Conservation (phyloP, 2,329 filamentous ascomycete species). For the Monascus ruber region DNA sequence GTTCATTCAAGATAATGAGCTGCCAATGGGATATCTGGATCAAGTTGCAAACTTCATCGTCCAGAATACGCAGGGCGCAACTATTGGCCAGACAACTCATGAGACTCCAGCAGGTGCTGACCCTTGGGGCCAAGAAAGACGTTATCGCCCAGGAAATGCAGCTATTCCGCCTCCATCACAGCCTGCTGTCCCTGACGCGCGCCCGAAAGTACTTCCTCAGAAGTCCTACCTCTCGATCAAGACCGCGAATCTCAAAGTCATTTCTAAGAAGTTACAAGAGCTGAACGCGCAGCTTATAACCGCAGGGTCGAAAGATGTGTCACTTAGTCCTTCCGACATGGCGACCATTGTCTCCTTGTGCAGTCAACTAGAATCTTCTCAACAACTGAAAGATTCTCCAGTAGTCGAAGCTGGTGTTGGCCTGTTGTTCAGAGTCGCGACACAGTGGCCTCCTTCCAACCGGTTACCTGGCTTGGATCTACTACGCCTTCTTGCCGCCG, state of each 20-base stretch:
- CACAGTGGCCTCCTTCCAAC: slow-evolving; percentile 67
- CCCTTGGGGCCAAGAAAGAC: slow-evolving; percentile 64
- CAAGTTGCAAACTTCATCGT: slow-evolving; percentile 89
- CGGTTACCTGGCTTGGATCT: slow-evolving; percentile 78
- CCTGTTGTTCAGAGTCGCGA: slow-evolving; percentile 59
- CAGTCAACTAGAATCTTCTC: slow-evolving; percentile 46
- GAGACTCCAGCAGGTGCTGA: slow-evolving; percentile 47
- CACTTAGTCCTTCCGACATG: slow-evolving; percentile 62
- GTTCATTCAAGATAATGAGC: slow-evolving; percentile 79
- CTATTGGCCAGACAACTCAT: slow-evolving; percentile 52
- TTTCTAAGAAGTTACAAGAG: slow-evolving; percentile 64
- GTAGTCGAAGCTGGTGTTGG: slow-evolving; percentile 45
- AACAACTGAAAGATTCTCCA: slow-evolving; percentile 32
- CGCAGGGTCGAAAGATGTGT: slow-evolving; percentile 59
- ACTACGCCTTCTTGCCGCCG: slow-evolving; percentile 67
- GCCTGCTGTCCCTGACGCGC: slow-evolving; percentile 24
- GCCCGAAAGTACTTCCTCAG: slow-evolving; percentile 60
- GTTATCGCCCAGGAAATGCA: slow-evolving; percentile 64
- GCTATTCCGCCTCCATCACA: slow-evolving; percentile 20
- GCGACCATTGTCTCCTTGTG: slow-evolving; percentile 51
- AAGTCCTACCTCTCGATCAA: slow-evolving; percentile 67
- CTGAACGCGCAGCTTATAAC: slow-evolving; percentile 59
- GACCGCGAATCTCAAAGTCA: slow-evolving; percentile 56
- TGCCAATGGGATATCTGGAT: slow-evolving; percentile 78
- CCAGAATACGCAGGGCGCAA: slow-evolving; percentile 77